Evolutionary conservation across 257 asterid species (phyloP).

Genomic region (Solanum piurae): DNA sequence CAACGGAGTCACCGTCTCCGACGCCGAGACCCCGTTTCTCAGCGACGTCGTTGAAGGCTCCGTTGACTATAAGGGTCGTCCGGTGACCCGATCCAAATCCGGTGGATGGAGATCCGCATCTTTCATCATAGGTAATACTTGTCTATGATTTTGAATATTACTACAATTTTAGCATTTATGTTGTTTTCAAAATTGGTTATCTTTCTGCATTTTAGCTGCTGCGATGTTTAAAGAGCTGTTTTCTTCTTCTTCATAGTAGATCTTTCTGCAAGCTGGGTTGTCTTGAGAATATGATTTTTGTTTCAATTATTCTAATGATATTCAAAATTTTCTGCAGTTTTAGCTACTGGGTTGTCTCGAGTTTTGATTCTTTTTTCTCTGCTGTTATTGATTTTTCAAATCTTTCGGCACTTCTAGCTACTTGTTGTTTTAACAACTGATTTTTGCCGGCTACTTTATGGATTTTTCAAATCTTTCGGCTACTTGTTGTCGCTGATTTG

Average conservation of each 20-base stretch:
- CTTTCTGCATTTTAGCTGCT: not conserved
- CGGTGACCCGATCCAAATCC: conserved; percentile 12
- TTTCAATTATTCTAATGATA: not conserved
- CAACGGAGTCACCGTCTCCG: not conserved
- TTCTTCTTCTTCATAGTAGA: not conserved
- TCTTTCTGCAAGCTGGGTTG: not conserved
- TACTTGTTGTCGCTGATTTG: not conserved
- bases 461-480: not conserved
- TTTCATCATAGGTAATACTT: conserved; percentile 20
- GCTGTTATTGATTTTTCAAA: not conserved
- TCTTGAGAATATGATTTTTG: not conserved
- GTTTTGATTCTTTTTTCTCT: not conserved
- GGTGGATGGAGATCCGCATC: conserved; percentile 32
- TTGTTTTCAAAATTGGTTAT: not conserved
- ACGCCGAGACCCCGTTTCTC: conserved; percentile 11
- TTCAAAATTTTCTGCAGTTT: not conserved
- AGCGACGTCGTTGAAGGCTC: conserved; percentile 7
- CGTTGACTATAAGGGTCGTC: conserved; percentile 19
- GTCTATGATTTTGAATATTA: not conserved
- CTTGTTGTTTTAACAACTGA: not conserved
- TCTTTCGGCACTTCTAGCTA: not conserved
- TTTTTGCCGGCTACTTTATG: not conserved
- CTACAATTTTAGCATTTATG: not conserved
- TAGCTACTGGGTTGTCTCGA: not conserved
- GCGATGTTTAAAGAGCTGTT: not conserved